Evolutionary conservation across 2,329 filamentous ascomycete species (phyloP).

Genomic region (Cladosporium velox): DNA sequence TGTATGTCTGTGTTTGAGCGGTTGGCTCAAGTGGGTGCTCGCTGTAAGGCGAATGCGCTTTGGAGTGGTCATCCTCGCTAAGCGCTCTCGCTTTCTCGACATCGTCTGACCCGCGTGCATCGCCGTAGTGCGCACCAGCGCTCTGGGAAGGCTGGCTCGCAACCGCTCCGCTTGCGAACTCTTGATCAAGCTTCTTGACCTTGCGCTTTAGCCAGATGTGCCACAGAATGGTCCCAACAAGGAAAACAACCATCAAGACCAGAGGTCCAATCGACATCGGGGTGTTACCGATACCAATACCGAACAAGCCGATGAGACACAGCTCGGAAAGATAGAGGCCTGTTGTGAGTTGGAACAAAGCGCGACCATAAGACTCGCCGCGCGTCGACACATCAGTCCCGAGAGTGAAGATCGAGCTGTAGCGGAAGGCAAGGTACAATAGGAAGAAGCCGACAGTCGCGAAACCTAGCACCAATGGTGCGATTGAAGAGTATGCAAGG

Average conservation of each 20-base stretch:
- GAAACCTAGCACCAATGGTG: slow-evolving; percentile 49
- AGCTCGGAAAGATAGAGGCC: slow-evolving; percentile 50
- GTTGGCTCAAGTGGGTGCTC: neutral
- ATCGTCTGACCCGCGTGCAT: slow-evolving; percentile 31
- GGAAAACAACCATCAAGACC: slow-evolving; percentile 43
- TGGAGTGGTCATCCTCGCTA: slow-evolving; percentile 26
- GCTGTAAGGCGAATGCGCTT: slow-evolving; percentile 16
- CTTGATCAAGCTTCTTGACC: slow-evolving; percentile 33
- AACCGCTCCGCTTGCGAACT: neutral
- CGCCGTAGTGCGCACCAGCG: slow-evolving; percentile 15
- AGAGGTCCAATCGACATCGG: slow-evolving; percentile 42
- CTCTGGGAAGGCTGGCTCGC: slow-evolving; percentile 22
- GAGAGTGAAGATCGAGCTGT: slow-evolving; percentile 52
- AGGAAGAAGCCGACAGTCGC: slow-evolving; percentile 45
- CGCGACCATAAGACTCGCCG: slow-evolving; percentile 46
- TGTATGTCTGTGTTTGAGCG: neutral
- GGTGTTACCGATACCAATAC: slow-evolving; percentile 39
- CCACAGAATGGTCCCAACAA: slow-evolving; percentile 45
- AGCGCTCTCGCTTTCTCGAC: slow-evolving; percentile 26
- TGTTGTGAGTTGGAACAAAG: slow-evolving; percentile 47
- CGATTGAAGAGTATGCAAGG: slow-evolving; percentile 49
- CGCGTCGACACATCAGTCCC: slow-evolving; percentile 47
- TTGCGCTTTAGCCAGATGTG: slow-evolving; percentile 40
- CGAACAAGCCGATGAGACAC: slow-evolving; percentile 50
- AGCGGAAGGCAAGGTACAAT: slow-evolving; percentile 50